phyloP scores from a whole-genome alignment of 1,284 basidiomycete species.

The Cutaneotrichosporon spelunceum region DNA sequence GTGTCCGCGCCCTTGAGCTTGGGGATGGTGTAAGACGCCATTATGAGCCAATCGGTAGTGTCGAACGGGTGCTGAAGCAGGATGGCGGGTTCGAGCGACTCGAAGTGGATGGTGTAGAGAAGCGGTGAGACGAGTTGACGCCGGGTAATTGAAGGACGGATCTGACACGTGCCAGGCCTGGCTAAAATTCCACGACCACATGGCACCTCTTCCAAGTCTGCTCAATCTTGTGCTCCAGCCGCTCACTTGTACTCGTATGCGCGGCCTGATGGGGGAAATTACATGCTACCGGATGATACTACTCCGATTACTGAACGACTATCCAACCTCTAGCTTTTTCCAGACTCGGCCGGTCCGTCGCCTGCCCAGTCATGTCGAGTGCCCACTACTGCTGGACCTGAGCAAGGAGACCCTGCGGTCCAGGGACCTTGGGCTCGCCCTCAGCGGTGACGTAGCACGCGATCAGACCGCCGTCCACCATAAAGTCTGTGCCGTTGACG shows the following conservation, averaged over 20 bases:
- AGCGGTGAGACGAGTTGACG: neutral
- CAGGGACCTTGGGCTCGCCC: slow-evolving; percentile 29
- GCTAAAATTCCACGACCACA: neutral
- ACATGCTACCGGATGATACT: slow-evolving; percentile 7
- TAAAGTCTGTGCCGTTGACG: slow-evolving; percentile 81
- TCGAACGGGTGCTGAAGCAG: slow-evolving; percentile 12
- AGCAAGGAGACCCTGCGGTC: slow-evolving; percentile 29
- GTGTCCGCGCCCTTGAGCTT: slow-evolving; percentile 26
- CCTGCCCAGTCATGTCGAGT: neutral
- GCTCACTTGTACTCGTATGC: neutral
- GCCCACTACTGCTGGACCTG: slow-evolving; percentile 15
- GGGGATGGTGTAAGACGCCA: slow-evolving; percentile 31
- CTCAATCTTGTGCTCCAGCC: no score
- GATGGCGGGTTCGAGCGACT: neutral
- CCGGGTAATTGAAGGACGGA: neutral
- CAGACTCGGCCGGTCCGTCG: neutral
- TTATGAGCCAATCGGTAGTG: slow-evolving; percentile 4
- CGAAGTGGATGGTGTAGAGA: neutral
- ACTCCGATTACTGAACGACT: slow-evolving; percentile 1
- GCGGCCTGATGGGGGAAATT: neutral
- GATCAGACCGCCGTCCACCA: slow-evolving; percentile 85
- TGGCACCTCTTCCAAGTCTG: neutral
- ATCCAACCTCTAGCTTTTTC: neutral
- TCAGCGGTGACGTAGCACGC: slow-evolving; percentile 71
- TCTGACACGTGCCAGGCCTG: neutral